Evolutionary conservation across 1,139 yeast genomes (phyloP).

Genomic region (Zygoascus sp.): DNA sequence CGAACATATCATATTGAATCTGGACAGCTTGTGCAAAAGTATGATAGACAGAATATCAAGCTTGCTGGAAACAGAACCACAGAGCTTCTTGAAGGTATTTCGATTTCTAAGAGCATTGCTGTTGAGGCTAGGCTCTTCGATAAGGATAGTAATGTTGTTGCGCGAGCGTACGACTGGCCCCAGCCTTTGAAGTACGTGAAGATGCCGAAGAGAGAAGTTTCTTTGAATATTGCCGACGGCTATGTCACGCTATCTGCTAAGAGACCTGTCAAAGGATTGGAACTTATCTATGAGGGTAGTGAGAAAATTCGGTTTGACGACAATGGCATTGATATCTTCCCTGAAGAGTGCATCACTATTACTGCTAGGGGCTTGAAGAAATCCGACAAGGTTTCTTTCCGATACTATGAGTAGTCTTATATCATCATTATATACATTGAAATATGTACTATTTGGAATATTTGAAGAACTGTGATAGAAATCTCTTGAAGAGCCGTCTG

Average conservation of each 20-base stretch:
- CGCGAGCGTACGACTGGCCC: conserved; percentile 48
- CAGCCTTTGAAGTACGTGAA: conserved; percentile 47
- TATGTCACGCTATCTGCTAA: conserved; percentile 27
- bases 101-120: conserved; percentile 17
- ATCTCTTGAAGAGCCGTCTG: too few species aligned
- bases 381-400: background rate
- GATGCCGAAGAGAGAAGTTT: conserved; percentile 28
- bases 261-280: conserved; percentile 44
- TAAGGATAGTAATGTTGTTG: conserved; percentile 24
- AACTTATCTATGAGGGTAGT: conserved; percentile 23
- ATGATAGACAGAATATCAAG: conserved; percentile 20
- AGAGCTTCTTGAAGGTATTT: conserved; percentile 28
- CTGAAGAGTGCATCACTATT: conserved; percentile 31
- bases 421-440: too few species aligned
- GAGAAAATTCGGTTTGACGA: conserved; percentile 33
- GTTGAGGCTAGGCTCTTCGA: conserved; percentile 11
- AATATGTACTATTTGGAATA: too few species aligned
- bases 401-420: conserved; percentile 1
- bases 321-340: conserved; percentile 46
- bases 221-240: conserved; percentile 15
- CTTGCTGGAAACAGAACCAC: conserved; percentile 37
- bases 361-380: background rate
- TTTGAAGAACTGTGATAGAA: too few species aligned
- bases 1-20: conserved; percentile 35
- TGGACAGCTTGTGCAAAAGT: conserved; percentile 29